A percentile compares a stretch with the other conserved stretches of the same genome.
Evolutionary conservation across 2,329 filamentous ascomycete genomes (phyloP).

Genomic region (Aspergillus calidoustus): DNA sequence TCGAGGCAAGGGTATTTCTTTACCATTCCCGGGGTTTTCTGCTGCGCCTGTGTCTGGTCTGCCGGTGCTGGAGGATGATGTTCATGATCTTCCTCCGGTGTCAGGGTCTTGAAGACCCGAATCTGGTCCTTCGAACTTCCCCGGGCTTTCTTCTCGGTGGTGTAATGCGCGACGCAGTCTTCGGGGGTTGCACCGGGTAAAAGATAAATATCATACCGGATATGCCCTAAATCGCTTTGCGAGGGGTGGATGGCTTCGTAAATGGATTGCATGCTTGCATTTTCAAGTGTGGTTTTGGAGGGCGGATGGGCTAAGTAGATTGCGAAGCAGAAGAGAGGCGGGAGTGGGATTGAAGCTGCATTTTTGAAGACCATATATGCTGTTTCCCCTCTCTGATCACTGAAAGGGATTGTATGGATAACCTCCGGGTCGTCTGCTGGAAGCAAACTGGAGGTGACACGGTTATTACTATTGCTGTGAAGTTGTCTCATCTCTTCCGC

Average conservation of each 20-base stretch:
- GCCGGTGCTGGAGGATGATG: no score
- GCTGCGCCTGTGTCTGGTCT: neutral
- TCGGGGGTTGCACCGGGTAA: neutral
- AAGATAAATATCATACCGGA: neutral
- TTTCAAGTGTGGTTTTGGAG: neutral
- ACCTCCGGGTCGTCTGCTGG: neutral
- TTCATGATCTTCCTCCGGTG: neutral
- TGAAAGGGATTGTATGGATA: neutral
- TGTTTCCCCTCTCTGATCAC: neutral
- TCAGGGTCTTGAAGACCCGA: neutral
- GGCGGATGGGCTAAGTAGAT: neutral
- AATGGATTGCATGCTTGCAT: neutral
- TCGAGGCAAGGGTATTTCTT: neutral
- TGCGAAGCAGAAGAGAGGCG: constrained; percentile 1
- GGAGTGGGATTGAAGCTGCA: neutral
- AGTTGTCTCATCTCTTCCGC: neutral
- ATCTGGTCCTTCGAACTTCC: neutral
- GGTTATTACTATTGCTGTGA: neutral
- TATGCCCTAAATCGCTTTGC: neutral
- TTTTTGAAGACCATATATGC: constrained; percentile 2
- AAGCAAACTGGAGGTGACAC: neutral
- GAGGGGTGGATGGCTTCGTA: neutral
- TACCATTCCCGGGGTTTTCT: neutral
- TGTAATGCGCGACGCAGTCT: neutral
- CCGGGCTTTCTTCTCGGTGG: neutral